A percentile compares a stretch with the other conserved stretches of the same genome.
These are phyloP conservation scores for Cucurbita moschata DNA, from an alignment of 306 rosid species.

Conservation along the genomic window DNA sequence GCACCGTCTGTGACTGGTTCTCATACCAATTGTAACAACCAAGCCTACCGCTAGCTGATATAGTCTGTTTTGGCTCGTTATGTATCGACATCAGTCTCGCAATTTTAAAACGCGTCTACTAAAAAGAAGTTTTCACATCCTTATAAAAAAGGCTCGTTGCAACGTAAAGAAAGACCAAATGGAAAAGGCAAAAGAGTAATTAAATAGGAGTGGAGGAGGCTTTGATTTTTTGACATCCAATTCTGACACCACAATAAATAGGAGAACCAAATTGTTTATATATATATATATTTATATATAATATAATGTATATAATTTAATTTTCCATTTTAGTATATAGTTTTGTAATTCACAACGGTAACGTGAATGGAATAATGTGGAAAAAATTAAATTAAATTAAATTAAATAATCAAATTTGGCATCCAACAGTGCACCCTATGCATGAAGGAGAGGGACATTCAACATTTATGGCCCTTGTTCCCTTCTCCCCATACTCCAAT, in stretches of 20 bases:
- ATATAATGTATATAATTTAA: too few species aligned
- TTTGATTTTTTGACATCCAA: neutral
- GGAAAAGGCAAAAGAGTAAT: neutral
- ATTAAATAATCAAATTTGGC: too few species aligned
- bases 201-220: neutral
- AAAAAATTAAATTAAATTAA: neutral
- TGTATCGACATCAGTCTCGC: too few species aligned
- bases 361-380: neutral
- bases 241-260: constrained; percentile 1
- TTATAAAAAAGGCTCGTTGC: too few species aligned
- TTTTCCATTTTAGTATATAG: neutral
- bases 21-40: too few species aligned
- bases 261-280: neutral
- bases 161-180: neutral
- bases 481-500: neutral
- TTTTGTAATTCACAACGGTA: neutral
- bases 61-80: too few species aligned
- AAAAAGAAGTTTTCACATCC: too few species aligned
- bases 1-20: too few species aligned
- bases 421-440: neutral
- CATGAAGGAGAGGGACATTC: neutral
- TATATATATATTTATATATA: too few species aligned
- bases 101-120: too few species aligned
- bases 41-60: too few species aligned
- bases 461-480: neutral